Conservation (phyloP, 2,329 filamentous ascomycete species). For the Diaporthe sp. region DNA sequence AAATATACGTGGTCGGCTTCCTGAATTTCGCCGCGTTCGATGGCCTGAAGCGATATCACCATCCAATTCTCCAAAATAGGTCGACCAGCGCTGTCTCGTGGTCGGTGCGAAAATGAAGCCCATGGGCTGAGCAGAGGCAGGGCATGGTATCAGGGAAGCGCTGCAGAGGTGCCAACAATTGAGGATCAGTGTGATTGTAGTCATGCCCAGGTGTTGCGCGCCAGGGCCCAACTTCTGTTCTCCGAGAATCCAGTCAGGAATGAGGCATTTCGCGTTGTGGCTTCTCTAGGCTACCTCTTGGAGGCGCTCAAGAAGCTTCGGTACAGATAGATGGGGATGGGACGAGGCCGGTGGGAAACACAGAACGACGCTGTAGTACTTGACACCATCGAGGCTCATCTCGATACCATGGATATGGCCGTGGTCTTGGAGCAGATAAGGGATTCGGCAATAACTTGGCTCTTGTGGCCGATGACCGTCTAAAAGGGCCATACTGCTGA, state of each 20-base stretch:
- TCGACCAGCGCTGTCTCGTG: not conserved
- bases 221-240: not conserved
- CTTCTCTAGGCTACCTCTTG: not conserved
- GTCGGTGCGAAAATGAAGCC: not conserved
- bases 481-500: not conserved
- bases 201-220: not conserved
- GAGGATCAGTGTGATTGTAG: not conserved
- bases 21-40: not conserved
- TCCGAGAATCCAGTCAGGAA: not conserved
- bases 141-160: too few relatives aligned
- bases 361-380: not conserved
- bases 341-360: not conserved
- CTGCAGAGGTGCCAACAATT: not conserved
- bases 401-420: not conserved
- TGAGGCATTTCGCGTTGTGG: not conserved
- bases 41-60: not conserved
- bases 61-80: not conserved
- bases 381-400: not conserved
- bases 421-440: not conserved
- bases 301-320: not conserved
- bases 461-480: not conserved
- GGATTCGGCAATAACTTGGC: not conserved
- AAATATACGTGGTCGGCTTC: not conserved
- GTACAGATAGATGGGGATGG: not conserved
- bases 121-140: not conserved